Evolutionary conservation across 192 early-diverging fungal species (phyloP), one percentile per base, ranked within the genome.

Genomic region (Polychytrium aggregatum): DNA sequence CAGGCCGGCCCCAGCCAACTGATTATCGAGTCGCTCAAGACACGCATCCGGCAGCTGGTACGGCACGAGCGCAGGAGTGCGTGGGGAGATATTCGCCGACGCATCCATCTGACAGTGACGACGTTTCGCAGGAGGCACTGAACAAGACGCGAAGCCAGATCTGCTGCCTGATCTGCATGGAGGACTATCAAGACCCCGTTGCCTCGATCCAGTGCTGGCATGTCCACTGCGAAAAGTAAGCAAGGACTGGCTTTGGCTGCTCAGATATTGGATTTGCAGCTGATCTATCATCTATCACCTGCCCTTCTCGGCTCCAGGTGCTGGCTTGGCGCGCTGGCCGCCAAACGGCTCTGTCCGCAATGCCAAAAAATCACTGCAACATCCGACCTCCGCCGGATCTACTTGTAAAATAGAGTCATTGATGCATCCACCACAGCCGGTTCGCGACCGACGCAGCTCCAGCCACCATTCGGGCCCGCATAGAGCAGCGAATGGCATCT

Each of bases 331-430:
- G 84, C 84, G 0, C 56, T 93, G 13, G 88, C 81, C 16, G 73
- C 78, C n/a, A 91, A 91, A 48, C 85, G 87, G 40, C 60, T 93
- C 3, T 93, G 90, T 51, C 90, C 90, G 17, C 87, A 90, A 55
- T 88, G 87, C 63, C 84, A 86, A 54, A 82, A 82, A 37, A 92
- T 92, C 37, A 89, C 86, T 0, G 68, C 78, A 24, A 84, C 90
- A 2, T 67, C 74, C 27, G 90, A 92, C 64, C 67, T 92, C 16
- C 67, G 90, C 14, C 61, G 82, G 16, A 70, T 92, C 16, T 92
- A 87, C 64, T 44, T 92, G 42, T 91, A 79, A 77, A 33, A 33
- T 33, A 33, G 6, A 4, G 6, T 33, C 31, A 33, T 8, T 33
- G n/a, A n/a, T n/a, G n/a, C n/a, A n/a, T n/a, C n/a, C n/a, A n/a